Conservation (phyloP, 2,329 filamentous ascomycete species). For the Trichoderma guizhouense region DNA sequence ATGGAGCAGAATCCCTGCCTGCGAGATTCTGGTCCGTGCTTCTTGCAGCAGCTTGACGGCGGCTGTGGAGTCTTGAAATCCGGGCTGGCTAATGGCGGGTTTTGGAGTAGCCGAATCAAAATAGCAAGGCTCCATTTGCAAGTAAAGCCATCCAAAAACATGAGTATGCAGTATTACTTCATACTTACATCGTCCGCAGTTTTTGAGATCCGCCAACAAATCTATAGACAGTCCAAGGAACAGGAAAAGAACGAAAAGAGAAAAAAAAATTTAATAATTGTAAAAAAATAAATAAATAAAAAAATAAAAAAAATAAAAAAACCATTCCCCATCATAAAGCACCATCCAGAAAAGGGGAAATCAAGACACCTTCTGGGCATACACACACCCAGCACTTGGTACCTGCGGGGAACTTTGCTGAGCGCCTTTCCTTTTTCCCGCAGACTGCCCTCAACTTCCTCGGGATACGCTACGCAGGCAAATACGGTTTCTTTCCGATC, state of each 20-base stretch:
- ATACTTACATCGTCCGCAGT: neutral
- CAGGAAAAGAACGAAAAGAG: neutral
- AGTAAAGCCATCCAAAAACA: neutral
- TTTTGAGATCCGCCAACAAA: neutral
- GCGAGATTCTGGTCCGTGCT: slow-evolving; percentile 13
- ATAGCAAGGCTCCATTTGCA: neutral
- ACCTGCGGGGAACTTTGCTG: neutral
- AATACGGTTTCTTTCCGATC: neutral
- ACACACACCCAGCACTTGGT: neutral
- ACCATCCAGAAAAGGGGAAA: neutral
- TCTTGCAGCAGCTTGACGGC: slow-evolving; percentile 12
- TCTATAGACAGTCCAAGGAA: neutral
- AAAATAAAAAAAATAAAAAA: neutral
- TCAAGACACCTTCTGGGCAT: neutral
- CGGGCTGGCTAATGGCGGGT: neutral
- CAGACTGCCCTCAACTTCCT: neutral
- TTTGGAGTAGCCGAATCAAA: neutral
- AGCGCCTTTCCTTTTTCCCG: slow-evolving; percentile 9
- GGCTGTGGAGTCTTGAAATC: neutral
- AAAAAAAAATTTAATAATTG: rapidly evolving
- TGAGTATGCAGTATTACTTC: neutral
- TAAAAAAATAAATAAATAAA: too few relatives aligned
- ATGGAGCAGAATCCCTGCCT: neutral
- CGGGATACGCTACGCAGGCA: neutral
- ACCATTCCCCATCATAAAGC: neutral